A percentile compares a stretch with the other conserved stretches of the same genome.
Conservation (phyloP, 768 basidiomycete species). For the Termitomyces sp. region DNA sequence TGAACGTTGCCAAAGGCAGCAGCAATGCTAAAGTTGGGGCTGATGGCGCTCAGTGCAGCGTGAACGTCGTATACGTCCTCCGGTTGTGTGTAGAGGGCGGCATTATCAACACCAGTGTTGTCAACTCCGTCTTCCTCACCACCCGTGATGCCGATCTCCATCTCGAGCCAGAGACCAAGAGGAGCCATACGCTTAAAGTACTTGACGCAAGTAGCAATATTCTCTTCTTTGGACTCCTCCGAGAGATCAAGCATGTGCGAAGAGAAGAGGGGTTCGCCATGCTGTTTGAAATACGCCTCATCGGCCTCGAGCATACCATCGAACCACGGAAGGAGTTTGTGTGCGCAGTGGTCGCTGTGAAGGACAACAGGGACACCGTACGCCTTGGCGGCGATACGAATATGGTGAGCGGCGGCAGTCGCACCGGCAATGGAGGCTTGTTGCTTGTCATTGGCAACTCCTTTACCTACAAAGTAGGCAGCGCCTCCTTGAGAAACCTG, state of each 20-base stretch:
- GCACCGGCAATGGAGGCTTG: slow-evolving; percentile 94
- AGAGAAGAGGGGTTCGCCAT: slow-evolving; percentile 85
- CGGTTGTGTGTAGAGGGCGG: slow-evolving; percentile 93
- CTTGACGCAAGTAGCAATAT: slow-evolving; percentile 88
- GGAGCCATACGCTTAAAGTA: slow-evolving; percentile 96
- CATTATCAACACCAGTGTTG: slow-evolving; percentile 93
- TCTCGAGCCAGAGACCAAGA: slow-evolving; percentile 95
- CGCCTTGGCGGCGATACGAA: slow-evolving; percentile 78
- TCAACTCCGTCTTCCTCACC: slow-evolving; percentile 99
- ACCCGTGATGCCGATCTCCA: slow-evolving; percentile 99
- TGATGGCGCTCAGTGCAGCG: slow-evolving; percentile 73
- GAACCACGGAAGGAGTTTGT: slow-evolving; percentile 98
- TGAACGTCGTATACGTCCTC: slow-evolving; percentile 93
- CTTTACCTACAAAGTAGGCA: slow-evolving; percentile 96
- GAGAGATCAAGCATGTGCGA: slow-evolving; percentile 99
- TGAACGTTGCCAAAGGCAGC: slow-evolving; percentile 99
- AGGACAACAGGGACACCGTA: slow-evolving; percentile 97
- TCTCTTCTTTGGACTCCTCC: slow-evolving; percentile 87
- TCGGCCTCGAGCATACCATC: slow-evolving; percentile 98
- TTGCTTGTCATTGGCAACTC: slow-evolving; percentile 90
- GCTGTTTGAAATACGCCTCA: slow-evolving; percentile 85
- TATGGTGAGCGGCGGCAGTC: slow-evolving; percentile 85
- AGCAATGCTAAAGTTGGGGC: slow-evolving; percentile 95
- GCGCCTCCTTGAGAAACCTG: slow-evolving; percentile 97
- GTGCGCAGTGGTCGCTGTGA: slow-evolving; percentile 97